Conservation (phyloP, 2,329 filamentous ascomycete species). For the Monosporascus sp. region DNA sequence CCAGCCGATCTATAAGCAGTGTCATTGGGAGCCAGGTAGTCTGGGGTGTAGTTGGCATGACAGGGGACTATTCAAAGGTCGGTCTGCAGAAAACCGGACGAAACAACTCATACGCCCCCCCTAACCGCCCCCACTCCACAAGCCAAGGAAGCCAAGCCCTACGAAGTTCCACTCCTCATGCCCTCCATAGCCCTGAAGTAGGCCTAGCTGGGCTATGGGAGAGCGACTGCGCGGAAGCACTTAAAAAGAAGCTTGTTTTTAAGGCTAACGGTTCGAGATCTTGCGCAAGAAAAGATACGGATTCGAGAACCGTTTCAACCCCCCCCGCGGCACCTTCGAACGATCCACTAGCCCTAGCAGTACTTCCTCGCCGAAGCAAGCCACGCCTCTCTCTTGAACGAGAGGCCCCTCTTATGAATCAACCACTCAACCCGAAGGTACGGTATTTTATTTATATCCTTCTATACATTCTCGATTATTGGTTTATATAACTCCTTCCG, state of each 20-base stretch:
- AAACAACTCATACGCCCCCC: slow-evolving; percentile 10
- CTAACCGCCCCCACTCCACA: slow-evolving; percentile 7
- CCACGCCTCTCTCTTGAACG: slow-evolving; percentile 30
- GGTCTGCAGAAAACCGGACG: slow-evolving; percentile 13
- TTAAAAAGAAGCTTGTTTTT: slow-evolving; percentile 1
- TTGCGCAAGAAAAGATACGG: not conserved
- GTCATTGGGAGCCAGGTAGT: slow-evolving; percentile 18
- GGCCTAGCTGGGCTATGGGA: not conserved
- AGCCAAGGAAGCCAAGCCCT: slow-evolving; percentile 1
- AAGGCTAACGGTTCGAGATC: not conserved
- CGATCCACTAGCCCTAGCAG: slow-evolving; percentile 20
- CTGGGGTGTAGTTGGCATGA: slow-evolving; percentile 23
- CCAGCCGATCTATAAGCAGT: slow-evolving; percentile 17
- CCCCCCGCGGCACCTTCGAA: not conserved
- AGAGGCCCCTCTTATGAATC: slow-evolving; percentile 39
- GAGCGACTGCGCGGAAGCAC: not conserved
- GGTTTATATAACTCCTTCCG: not conserved
- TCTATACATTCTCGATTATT: slow-evolving; percentile 10
- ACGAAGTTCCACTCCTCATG: not conserved
- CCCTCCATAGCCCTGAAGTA: not conserved
- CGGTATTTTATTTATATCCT: slow-evolving; percentile 10
- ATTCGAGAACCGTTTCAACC: not conserved
- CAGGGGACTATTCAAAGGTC: slow-evolving; percentile 25
- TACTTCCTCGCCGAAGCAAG: slow-evolving; percentile 16
- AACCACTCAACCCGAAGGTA: slow-evolving; percentile 39